Percentiles rank a stretch among this genome's conserved stretches.
phyloP scores from a whole-genome alignment of 164 flowering plant species.

The Chimonanthus salicifolius region DNA sequence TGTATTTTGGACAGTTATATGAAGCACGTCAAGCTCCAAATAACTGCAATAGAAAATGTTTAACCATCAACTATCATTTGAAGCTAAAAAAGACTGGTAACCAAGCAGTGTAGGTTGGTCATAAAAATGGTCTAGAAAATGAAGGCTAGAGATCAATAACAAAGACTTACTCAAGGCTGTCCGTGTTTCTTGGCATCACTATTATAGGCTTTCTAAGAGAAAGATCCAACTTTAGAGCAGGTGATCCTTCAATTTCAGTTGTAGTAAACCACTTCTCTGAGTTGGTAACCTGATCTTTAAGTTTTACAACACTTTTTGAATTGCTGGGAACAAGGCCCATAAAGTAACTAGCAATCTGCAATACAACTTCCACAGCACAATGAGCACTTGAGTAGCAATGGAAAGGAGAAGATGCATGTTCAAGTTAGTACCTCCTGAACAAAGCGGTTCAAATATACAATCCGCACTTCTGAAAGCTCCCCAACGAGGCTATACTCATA shows the following conservation, averaged over 20 bases:
- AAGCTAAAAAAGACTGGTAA: background rate
- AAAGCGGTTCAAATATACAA: constrained; percentile 89
- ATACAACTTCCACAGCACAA: constrained; percentile 7
- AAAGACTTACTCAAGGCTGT: constrained; percentile 69
- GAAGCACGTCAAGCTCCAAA: constrained; percentile 90
- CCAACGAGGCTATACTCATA: constrained; percentile 85
- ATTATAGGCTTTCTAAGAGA: constrained; percentile 88
- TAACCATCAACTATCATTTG: background rate
- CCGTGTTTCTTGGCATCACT: constrained; percentile 82
- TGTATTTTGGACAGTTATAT: constrained; percentile 75
- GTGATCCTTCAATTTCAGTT: constrained; percentile 91
- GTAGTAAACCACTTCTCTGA: constrained; percentile 85
- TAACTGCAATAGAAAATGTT: constrained; percentile 44
- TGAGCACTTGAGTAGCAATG: constrained; percentile 6
- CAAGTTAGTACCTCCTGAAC: constrained; percentile 71
- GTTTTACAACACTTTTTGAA: constrained; percentile 50
- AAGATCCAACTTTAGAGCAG: constrained; percentile 85
- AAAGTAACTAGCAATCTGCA: constrained; percentile 77
- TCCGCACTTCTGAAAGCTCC: constrained; percentile 89
- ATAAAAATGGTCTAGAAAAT: background rate
- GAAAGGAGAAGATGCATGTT: background rate
- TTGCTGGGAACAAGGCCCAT: constrained; percentile 77
- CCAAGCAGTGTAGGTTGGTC: background rate
- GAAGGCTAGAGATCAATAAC: background rate
- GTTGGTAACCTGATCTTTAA: constrained; percentile 79